Evolutionary conservation across 768 basidiomycete genomes (phyloP).

Genomic region (Symmetrospora coprosmae): DNA sequence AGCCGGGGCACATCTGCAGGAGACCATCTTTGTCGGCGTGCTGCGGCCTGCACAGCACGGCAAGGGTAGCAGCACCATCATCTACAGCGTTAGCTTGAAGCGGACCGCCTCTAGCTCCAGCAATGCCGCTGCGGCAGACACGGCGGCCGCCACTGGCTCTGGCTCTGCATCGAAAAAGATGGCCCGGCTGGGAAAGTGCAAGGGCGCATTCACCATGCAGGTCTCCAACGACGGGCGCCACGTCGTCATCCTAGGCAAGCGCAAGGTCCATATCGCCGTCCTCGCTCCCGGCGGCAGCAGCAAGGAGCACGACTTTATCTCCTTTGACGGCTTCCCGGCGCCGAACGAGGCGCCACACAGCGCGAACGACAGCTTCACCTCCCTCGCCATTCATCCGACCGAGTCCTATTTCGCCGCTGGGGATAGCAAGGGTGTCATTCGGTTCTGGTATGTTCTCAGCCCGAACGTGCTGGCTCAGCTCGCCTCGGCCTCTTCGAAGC

Average conservation of each 20-base stretch:
- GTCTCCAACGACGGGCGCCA: conserved; percentile 63
- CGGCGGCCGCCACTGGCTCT: too few relatives aligned
- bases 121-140: too few relatives aligned
- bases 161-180: neutral
- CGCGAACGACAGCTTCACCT: conserved; percentile 63
- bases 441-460: conserved; percentile 77
- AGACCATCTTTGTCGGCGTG: neutral
- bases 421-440: conserved; percentile 66
- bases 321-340: too few relatives aligned
- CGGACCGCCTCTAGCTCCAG: too few relatives aligned
- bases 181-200: conserved; percentile 5
- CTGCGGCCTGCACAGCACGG: neutral
- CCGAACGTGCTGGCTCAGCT: too few relatives aligned
- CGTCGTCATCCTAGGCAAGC: conserved; percentile 59
- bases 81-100: neutral
- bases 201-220: conserved; percentile 41
- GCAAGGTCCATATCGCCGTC: conserved; percentile 61
- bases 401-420: conserved; percentile 94
- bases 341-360: conserved; percentile 74
- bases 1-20: conserved; percentile 51
- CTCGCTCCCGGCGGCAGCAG: conserved; percentile 41
- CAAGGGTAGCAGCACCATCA: neutral
- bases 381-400: conserved; percentile 70
- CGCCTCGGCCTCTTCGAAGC: too few relatives aligned
- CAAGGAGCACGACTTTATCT: too few relatives aligned